A percentile compares a stretch with the other conserved stretches of the same genome.
phyloP scores from a whole-genome alignment of 768 basidiomycete genomes.

The Macrolepiota dolichaula region DNA sequence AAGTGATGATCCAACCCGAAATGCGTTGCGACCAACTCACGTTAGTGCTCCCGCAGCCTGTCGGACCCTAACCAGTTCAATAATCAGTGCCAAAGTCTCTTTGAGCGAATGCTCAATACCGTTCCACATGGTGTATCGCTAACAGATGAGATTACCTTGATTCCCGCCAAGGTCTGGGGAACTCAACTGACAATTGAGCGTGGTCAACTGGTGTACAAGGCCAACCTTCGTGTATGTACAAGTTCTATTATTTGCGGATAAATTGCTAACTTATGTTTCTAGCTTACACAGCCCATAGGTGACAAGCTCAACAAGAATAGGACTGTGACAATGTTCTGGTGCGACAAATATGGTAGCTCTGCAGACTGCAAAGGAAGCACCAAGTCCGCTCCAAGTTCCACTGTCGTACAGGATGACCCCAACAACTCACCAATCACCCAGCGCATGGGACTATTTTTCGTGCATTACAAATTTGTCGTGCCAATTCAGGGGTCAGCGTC shows the following conservation, averaged over 20 bases:
- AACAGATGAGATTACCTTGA: slow-evolving; percentile 40
- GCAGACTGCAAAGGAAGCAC: slow-evolving; percentile 30
- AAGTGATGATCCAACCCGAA: not conserved
- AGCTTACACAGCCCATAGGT: slow-evolving; percentile 34
- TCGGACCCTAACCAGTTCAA: slow-evolving; percentile 31
- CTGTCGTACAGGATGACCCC: slow-evolving; percentile 27
- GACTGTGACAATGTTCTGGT: slow-evolving; percentile 39
- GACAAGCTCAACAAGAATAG: slow-evolving; percentile 33
- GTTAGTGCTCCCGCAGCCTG: slow-evolving; percentile 20
- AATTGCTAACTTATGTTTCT: not conserved
- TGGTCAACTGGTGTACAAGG: slow-evolving; percentile 35
- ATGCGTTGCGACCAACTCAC: not conserved
- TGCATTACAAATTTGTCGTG: slow-evolving; percentile 42
- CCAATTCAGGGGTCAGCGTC: slow-evolving; percentile 35
- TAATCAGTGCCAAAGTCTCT: slow-evolving; percentile 33
- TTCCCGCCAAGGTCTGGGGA: slow-evolving; percentile 37
- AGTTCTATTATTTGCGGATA: not conserved
- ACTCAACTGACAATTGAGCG: slow-evolving; percentile 35
- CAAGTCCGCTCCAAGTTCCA: slow-evolving; percentile 28
- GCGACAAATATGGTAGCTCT: slow-evolving; percentile 33
- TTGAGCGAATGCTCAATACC: slow-evolving; percentile 45
- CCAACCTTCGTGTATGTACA: slow-evolving; percentile 33
- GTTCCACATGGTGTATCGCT: slow-evolving; percentile 42
- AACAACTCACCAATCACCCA: slow-evolving; percentile 34
- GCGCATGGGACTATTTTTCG: slow-evolving; percentile 30